Percentiles rank a stretch among this genome's conserved stretches.
These are phyloP conservation scores for Piromyces sp. DNA, from an alignment of 192 early-diverging fungal genomes.

Conservation along the genomic window DNA sequence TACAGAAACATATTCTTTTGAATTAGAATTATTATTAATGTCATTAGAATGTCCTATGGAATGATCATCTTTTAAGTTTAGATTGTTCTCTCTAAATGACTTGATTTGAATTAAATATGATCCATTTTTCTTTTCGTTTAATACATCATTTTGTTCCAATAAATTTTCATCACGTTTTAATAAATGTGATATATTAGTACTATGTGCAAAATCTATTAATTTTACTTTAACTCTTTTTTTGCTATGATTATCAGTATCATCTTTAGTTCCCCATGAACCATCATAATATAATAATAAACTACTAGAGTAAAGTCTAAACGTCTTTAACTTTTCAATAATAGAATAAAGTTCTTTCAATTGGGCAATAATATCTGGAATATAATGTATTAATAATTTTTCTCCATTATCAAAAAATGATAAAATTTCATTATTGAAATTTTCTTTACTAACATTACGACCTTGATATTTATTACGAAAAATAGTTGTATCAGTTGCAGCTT, in stretches of 20 bases:
- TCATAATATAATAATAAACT: conserved; percentile 87
- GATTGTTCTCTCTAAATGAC: not conserved
- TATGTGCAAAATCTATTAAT: not conserved
- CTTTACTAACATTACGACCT: conserved; percentile 64
- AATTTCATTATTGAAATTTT: conserved; percentile 60
- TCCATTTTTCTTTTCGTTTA: not conserved
- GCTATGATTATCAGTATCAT: not conserved
- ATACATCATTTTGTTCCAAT: not conserved
- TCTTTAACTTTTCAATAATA: conserved; percentile 54
- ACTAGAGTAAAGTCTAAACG: conserved; percentile 80
- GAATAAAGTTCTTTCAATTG: conserved; percentile 58
- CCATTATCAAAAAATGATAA: conserved; percentile 79
- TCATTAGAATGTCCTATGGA: not conserved
- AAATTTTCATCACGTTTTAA: not conserved
- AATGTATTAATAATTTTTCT: conserved; percentile 40
- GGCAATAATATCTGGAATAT: conserved; percentile 64
- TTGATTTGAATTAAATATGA: not conserved
- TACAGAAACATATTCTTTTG: conserved; percentile 21
- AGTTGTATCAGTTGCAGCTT: conserved; percentile 47
- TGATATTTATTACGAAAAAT: conserved; percentile 91
- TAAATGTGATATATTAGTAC: not conserved
- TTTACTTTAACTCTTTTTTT: not conserved
- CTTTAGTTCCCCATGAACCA: conserved; percentile 25
- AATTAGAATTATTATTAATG: not conserved
- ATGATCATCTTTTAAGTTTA: not conserved